Conservation (phyloP, 2,329 filamentous ascomycete species). For the Aspergillus brasiliensis region DNA sequence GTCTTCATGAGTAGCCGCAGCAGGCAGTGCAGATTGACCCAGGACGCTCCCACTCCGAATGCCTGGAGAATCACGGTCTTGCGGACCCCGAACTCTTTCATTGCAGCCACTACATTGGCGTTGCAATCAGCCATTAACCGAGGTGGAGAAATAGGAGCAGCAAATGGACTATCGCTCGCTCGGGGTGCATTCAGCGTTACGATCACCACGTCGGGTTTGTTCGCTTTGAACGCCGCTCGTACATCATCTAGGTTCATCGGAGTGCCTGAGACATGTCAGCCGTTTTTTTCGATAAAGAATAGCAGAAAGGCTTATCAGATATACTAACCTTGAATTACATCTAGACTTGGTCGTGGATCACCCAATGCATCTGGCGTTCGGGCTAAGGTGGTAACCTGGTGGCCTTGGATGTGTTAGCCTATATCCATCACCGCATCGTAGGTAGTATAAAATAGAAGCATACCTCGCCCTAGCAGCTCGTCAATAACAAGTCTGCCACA, state of each 20-base stretch:
- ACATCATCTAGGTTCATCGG: conserved; percentile 26
- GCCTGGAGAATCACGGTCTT: conserved; percentile 56
- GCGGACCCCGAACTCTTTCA: conserved; percentile 38
- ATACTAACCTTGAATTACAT: conserved; percentile 22
- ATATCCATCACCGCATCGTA: neutral
- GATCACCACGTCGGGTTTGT: conserved; percentile 44
- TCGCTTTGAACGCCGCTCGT: conserved; percentile 16
- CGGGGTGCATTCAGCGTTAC: conserved; percentile 54
- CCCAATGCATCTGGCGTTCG: conserved; percentile 33
- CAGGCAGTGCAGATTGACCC: conserved; percentile 43
- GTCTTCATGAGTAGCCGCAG: conserved; percentile 50
- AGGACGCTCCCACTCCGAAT: conserved; percentile 54
- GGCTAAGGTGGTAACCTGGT: conserved; percentile 45
- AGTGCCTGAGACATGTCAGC: conserved; percentile 17
- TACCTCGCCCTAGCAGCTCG: conserved; percentile 40
- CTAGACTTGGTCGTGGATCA: conserved; percentile 20
- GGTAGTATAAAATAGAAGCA: neutral
- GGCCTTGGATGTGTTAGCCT: conserved; percentile 21
- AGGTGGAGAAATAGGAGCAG: conserved; percentile 46
- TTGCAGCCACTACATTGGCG: conserved; percentile 39
- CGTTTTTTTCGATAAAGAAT: neutral
- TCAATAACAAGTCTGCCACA: conserved; percentile 47
- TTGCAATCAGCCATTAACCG: conserved; percentile 52
- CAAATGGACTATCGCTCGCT: conserved; percentile 52
- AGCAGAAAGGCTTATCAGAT: neutral